These are phyloP conservation scores for Thraustochytrium sp. DNA, from an alignment of 352 stramenopile species.

Conservation along the genomic window DNA sequence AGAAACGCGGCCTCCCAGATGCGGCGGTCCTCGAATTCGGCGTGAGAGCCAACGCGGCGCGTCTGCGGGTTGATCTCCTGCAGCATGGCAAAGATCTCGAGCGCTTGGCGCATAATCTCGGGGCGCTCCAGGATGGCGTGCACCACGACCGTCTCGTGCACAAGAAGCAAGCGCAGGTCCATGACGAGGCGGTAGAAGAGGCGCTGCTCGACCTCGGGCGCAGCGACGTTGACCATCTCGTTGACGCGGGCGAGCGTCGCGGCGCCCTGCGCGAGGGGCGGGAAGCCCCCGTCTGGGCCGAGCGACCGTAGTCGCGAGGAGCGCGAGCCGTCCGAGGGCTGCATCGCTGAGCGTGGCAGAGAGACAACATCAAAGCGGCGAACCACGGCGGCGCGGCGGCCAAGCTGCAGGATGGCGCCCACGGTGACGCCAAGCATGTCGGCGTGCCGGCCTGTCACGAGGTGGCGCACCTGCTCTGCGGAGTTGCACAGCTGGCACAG, in stretches of 20 bases:
- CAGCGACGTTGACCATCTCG: background rate
- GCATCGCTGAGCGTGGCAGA: background rate
- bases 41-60: background rate
- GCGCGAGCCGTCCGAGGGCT: background rate
- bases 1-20: constrained; percentile 19
- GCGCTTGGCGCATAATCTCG: background rate
- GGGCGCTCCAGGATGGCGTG: background rate
- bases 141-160: background rate
- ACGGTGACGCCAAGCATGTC: constrained; percentile 28
- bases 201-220: background rate
- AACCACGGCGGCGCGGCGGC: background rate
- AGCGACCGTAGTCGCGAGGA: background rate
- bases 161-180: constrained; percentile 28
- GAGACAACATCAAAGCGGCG: constrained; percentile 4
- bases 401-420: background rate
- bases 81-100: background rate
- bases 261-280: background rate
- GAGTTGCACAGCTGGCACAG: constrained; percentile 35
- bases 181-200: constrained; percentile 39
- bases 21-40: background rate
- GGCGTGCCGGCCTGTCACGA: background rate
- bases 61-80: constrained; percentile 28
- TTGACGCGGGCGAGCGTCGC: background rate
- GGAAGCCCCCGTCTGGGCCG: constrained; percentile 12
- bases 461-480: constrained; percentile 1